Percentiles rank a stretch among this genome's conserved stretches.
These are phyloP conservation scores for Lactifluus echinatus DNA, from an alignment of 768 basidiomycete genomes.

Conservation along the genomic window DNA sequence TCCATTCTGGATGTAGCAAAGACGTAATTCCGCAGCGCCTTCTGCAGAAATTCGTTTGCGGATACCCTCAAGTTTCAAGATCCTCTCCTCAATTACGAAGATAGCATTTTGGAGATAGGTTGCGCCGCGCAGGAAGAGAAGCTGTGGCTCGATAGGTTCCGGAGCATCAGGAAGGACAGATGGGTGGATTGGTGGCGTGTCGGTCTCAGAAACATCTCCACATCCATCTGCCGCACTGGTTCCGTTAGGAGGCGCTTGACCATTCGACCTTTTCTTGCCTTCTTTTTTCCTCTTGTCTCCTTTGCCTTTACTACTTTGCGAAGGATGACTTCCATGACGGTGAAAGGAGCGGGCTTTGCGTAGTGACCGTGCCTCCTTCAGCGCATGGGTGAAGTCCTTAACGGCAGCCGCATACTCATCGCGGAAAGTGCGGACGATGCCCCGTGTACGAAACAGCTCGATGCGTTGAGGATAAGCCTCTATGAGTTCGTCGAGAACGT, in stretches of 20 bases:
- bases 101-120: slow-evolving; percentile 77
- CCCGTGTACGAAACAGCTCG: slow-evolving; percentile 83
- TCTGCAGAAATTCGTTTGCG: slow-evolving; percentile 50
- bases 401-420: slow-evolving; percentile 70
- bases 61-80: slow-evolving; percentile 64
- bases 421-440: slow-evolving; percentile 78
- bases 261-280: slow-evolving; percentile 38
- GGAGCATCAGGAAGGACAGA: slow-evolving; percentile 72
- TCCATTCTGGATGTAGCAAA: slow-evolving; percentile 68
- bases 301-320: slow-evolving; percentile 36
- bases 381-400: slow-evolving; percentile 73
- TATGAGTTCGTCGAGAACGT: slow-evolving; percentile 74
- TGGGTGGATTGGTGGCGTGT: slow-evolving; percentile 51
- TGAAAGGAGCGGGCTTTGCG: slow-evolving; percentile 60
- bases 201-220: slow-evolving; percentile 42
- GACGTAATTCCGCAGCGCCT: slow-evolving; percentile 58
- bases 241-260: slow-evolving; percentile 61
- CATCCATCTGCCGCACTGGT: slow-evolving; percentile 42
- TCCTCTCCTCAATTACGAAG: slow-evolving; percentile 60
- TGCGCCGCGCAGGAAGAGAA: slow-evolving; percentile 79
- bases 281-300: slow-evolving; percentile 47
- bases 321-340: slow-evolving; percentile 33
- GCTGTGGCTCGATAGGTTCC: slow-evolving; percentile 79
- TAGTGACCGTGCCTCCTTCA: slow-evolving; percentile 64
- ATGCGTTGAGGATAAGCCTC: slow-evolving; percentile 62